A percentile compares a stretch with the other conserved stretches of the same genome.
Conservation (phyloP, 75 land plant genomes). For the Ceratopteris richardii region DNA sequence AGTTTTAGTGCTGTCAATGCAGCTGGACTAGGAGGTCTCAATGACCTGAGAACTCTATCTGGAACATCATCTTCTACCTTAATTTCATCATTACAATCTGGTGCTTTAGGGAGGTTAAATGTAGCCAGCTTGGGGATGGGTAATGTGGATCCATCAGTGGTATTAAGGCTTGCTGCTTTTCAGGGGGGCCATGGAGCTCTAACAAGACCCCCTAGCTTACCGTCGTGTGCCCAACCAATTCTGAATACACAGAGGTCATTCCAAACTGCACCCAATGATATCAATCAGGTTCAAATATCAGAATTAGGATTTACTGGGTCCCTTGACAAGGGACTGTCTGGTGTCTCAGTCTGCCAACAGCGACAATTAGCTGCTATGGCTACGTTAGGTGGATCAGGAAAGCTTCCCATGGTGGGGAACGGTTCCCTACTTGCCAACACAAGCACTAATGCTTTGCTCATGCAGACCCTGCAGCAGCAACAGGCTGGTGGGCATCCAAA, state of each 20-base stretch:
- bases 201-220: background rate
- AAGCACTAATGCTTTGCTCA: constrained; percentile 17
- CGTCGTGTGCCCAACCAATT: background rate
- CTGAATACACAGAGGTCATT: background rate
- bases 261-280: background rate
- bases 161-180: constrained; percentile 23
- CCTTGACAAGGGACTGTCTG: background rate
- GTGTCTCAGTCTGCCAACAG: background rate
- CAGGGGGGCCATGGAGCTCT: background rate
- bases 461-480: constrained; percentile 18
- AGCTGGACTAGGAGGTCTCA: constrained; percentile 19
- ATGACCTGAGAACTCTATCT: constrained; percentile 27
- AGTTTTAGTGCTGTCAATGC: constrained; percentile 28
- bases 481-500: constrained; percentile 9
- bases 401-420: background rate
- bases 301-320: background rate
- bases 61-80: constrained; percentile 30
- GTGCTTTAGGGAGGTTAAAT: constrained; percentile 36
- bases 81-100: constrained; percentile 31
- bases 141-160: constrained; percentile 34
- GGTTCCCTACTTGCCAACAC: background rate
- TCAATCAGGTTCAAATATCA: background rate
- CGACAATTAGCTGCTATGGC: constrained; percentile 4
- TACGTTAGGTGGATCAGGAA: constrained; percentile 5
- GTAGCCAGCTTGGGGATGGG: constrained; percentile 30